Evolutionary conservation across 2,329 filamentous ascomycete genomes (phyloP), one percentile per base, ranked within the genome.

Genomic region (Phialocephala subalpina): DNA sequence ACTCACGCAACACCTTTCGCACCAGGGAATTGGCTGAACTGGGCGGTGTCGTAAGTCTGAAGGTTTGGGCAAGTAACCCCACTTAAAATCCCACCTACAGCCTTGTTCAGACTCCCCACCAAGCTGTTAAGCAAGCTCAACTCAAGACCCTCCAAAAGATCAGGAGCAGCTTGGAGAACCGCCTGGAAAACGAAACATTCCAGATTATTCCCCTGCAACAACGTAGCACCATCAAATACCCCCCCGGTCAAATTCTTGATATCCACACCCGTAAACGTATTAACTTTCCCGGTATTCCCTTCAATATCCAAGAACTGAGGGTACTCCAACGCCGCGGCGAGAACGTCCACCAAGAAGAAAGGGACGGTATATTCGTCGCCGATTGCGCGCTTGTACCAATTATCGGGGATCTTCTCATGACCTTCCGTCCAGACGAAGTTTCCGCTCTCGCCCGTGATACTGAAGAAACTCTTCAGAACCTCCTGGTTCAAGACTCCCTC

Each of bases 191-290:
- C 78, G 63, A 82, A 81, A 69, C 83, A 85, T 14, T 80, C 55
- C 11, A 80, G 71, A 69, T 86, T 84, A 75, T 86, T 84, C 16
- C 81, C 82, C 62, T 85, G 64, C 0, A 80, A 68, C 0, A 85
- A 72, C 22, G 74, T 80, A 16, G 74, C 65, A 3, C 74, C 69
- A 68, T 83, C 84, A 65, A 80, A 79, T 0, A 84, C 72, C 52
- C 82, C 82, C 27, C 80, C 79, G 3, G 82, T 82, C 18, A 84
- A 40, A 64, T 84, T 74, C 2, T 68, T 64, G 1, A 82, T 42
- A 67, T 82, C 75, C 52, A 87, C 70, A 5, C 83, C 83, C 7
- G 80, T 77, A 70, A 86, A 87, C 25, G 79, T 82, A 75, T 87
- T 82, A 22, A 82, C 78, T 5, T 77, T 78, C 20, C 84, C 83